phyloP scores from a whole-genome alignment of 2,329 filamentous ascomycete genomes.

The Colletotrichum australisinense region DNA sequence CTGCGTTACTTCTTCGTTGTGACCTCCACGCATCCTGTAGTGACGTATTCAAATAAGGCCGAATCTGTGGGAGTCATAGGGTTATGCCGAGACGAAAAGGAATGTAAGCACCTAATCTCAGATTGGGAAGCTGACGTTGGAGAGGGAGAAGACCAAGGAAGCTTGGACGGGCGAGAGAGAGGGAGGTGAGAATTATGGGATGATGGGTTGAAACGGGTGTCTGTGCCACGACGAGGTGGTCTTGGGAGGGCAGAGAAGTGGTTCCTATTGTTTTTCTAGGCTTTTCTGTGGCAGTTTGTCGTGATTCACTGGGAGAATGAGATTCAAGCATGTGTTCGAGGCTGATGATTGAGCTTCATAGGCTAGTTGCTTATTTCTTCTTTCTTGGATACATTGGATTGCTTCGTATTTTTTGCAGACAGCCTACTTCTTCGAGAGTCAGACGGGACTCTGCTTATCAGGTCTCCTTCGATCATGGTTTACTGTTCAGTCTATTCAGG shows the following conservation, averaged over 20 bases:
- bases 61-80: background rate
- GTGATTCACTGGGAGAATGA: too few relatives aligned
- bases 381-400: too few relatives aligned
- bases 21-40: background rate
- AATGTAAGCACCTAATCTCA: background rate
- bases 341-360: too few relatives aligned
- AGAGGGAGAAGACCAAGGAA: background rate
- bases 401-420: too few relatives aligned
- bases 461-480: too few relatives aligned
- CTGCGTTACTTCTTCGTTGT: background rate
- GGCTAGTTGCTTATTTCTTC: too few relatives aligned
- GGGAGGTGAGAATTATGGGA: slow-evolving; percentile 5
- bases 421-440: too few relatives aligned
- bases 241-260: background rate
- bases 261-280: background rate
- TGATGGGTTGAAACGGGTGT: slow-evolving; percentile 9
- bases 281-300: too few relatives aligned
- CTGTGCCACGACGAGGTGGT: background rate
- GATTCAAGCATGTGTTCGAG: too few relatives aligned
- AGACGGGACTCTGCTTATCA: too few relatives aligned
- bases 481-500: too few relatives aligned
- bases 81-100: background rate
- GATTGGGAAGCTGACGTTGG: background rate
- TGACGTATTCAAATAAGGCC: background rate
- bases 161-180: slow-evolving; percentile 7